Conservation (phyloP, 1,284 basidiomycete species). For the Rhodotorula sp. region DNA sequence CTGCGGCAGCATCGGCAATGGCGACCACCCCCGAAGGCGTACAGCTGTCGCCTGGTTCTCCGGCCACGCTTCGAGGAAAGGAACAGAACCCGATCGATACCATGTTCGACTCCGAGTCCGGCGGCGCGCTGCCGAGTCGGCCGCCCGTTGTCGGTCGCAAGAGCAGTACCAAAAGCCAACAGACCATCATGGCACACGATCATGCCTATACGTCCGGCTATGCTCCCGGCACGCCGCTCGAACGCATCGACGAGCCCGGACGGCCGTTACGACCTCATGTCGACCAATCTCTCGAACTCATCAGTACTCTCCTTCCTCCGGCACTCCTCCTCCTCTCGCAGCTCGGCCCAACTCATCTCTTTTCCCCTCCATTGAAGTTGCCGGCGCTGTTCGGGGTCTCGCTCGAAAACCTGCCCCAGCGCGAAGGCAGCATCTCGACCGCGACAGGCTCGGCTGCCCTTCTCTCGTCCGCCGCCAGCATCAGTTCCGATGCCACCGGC, state of each 20-base stretch:
- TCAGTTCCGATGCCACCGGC: slow-evolving; percentile 34
- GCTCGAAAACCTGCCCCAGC: slow-evolving; percentile 12
- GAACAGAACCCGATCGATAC: slow-evolving; percentile 38
- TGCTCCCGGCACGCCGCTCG: slow-evolving; percentile 8
- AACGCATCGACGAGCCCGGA: slow-evolving; percentile 23
- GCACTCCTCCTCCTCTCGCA: slow-evolving; percentile 42
- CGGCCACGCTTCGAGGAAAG: slow-evolving; percentile 25
- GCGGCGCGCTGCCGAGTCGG: background rate
- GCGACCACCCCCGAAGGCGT: background rate
- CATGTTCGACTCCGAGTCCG: background rate
- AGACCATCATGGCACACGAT: slow-evolving; percentile 26
- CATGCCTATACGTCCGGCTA: slow-evolving; percentile 7
- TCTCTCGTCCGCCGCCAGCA: slow-evolving; percentile 32
- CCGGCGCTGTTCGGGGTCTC: slow-evolving; percentile 27
- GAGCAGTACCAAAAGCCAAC: slow-evolving; percentile 33
- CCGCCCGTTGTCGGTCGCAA: slow-evolving; percentile 2
- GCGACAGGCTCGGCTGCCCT: slow-evolving; percentile 18
- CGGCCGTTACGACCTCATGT: background rate
- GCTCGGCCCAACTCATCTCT: slow-evolving; percentile 41
- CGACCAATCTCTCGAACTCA: slow-evolving; percentile 38
- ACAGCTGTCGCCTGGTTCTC: slow-evolving; percentile 26
- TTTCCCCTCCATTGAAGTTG: slow-evolving; percentile 36
- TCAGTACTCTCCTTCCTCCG: slow-evolving; percentile 38
- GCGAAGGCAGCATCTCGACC: slow-evolving; percentile 23
- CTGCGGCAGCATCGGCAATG: background rate